Evolutionary conservation across 768 basidiomycete genomes (phyloP), one percentile per base, ranked within the genome.

Genomic region (Tricholoma terreum): DNA sequence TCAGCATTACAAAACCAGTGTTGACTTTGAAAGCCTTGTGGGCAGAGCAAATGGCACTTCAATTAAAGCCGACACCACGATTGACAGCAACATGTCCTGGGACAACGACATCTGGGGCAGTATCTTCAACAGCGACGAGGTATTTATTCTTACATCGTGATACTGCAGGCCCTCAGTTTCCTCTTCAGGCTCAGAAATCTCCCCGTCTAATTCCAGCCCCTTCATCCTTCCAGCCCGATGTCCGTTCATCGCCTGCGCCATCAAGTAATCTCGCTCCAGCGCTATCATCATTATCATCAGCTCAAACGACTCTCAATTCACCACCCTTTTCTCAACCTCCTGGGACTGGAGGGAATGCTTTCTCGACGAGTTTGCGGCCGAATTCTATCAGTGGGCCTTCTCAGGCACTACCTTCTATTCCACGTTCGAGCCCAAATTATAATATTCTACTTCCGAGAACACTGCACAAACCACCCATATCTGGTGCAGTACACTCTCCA

Each of bases 11-110:
- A 72, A 75, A n/a, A 79, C 80, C 0, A 79, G 80, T 17, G 77
- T 93, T 15, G 87, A 97, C 66, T 99, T 99, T 64, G 94, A 89
- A 70, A 91, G 84, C 54, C 78, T 96, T 1, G 92, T 96, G 3
- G 87, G 87, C 9, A 81, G 86, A 53, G 69, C 75, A 19, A 78
- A 75, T 53, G 73, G 73, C 11, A 65, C 75, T 7, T 70, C 74
- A 7, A 74, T 78, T 50, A 84, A 82, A 66, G 69, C 80, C 2
- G 79, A 83, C 55, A 75, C 75, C 21, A 62, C 65, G 67, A 53
- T 67, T 60, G 63, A 80, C 34, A 64, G 63, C 14, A 68, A 73
- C 11, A 71, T 73, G 33, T 74, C 79, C 40, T 91, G 88, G 90
- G 90, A 90, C 60, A 90, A 92, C 55, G 89, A 92, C 59, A 83